Evolutionary conservation across 352 stramenopile species (phyloP).

Genomic region (Peronospora belbahrii): DNA sequence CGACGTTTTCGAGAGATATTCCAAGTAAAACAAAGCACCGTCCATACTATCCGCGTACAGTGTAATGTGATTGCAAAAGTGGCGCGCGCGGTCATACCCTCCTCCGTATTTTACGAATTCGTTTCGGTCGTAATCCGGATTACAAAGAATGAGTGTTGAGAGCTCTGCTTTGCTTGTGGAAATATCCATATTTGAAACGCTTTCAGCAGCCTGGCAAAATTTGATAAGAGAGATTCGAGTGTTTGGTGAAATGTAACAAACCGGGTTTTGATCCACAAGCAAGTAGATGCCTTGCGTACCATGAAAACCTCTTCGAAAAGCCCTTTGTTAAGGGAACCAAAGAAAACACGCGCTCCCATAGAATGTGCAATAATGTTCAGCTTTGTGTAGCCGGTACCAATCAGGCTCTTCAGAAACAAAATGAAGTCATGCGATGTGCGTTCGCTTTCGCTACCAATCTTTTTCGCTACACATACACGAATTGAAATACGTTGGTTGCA

Average conservation of each 20-base stretch:
- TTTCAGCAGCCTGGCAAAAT: constrained; percentile 15
- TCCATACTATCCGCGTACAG: constrained; percentile 70
- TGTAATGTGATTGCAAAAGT: constrained; percentile 60
- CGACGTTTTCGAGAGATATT: constrained; percentile 45
- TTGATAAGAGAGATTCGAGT: not conserved
- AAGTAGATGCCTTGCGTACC: constrained; percentile 13
- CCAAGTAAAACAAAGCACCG: constrained; percentile 61
- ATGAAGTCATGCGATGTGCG: constrained; percentile 35
- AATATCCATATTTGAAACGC: not conserved
- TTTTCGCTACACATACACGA: constrained; percentile 22
- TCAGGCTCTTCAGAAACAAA: constrained; percentile 46
- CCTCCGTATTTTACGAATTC: constrained; percentile 54
- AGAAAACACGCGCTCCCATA: constrained; percentile 58
- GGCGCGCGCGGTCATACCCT: constrained; percentile 44
- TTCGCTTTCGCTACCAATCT: constrained; percentile 36
- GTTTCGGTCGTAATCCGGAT: constrained; percentile 67
- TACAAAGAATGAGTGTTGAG: constrained; percentile 64
- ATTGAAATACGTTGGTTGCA: not conserved
- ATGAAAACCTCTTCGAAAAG: constrained; percentile 38
- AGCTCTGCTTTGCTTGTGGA: constrained; percentile 23
- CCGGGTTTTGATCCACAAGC: not conserved
- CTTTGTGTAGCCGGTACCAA: constrained; percentile 53
- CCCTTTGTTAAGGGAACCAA: constrained; percentile 38
- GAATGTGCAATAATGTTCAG: constrained; percentile 62
- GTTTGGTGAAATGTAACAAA: constrained; percentile 1